Conservation (phyloP, 352 stramenopile genomes). For the Globisporangium iwayamae region DNA sequence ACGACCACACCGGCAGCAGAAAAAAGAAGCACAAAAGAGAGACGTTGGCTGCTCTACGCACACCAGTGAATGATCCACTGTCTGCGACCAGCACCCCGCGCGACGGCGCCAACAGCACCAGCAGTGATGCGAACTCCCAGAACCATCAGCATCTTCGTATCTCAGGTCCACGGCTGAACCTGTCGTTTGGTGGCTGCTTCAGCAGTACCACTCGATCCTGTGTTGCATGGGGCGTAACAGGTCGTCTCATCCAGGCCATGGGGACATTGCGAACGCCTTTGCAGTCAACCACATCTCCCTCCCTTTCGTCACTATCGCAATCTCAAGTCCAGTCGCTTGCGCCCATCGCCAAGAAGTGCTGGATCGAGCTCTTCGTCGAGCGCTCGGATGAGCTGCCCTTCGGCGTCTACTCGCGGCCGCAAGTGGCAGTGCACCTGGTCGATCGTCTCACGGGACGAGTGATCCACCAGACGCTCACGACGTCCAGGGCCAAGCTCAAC, state of each 20-base stretch:
- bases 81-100: neutral
- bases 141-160: slow-evolving; percentile 9
- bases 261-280: neutral
- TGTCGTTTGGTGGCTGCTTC: slow-evolving; percentile 6
- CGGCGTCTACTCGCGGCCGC: slow-evolving; percentile 33
- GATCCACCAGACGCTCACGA: slow-evolving; percentile 27
- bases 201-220: slow-evolving; percentile 14
- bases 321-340: neutral
- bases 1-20: neutral
- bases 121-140: neutral
- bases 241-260: slow-evolving; percentile 11
- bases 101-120: neutral
- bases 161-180: slow-evolving; percentile 25
- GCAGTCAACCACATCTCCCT: neutral
- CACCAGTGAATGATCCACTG: neutral
- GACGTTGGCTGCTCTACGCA: too few species aligned
- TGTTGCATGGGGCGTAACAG: slow-evolving; percentile 1
- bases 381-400: slow-evolving; percentile 57
- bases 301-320: neutral
- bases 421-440: slow-evolving; percentile 45
- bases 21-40: neutral
- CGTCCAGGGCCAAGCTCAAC: slow-evolving; percentile 16
- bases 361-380: slow-evolving; percentile 34
- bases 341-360: slow-evolving; percentile 18
- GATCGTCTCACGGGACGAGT: slow-evolving; percentile 47